Conservation (phyloP, 2,329 filamentous ascomycete genomes). For the Epichloe scottii region DNA sequence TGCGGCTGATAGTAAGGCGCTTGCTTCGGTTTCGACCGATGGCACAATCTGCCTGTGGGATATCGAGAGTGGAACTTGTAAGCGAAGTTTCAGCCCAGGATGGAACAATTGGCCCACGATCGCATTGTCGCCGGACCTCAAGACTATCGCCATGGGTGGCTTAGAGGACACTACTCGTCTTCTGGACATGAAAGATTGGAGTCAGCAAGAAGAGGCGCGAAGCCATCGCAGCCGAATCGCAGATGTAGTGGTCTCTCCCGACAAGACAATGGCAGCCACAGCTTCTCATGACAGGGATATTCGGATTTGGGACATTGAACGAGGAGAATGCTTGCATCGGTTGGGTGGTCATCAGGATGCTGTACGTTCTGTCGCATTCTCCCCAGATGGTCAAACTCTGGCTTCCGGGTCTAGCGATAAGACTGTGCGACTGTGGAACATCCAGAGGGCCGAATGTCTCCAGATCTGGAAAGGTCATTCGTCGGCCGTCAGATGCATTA, state of each 20-base stretch:
- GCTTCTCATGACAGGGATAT: constrained; percentile 7
- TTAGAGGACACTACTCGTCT: constrained; percentile 7
- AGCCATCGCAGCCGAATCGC: constrained; percentile 7
- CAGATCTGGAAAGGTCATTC: constrained; percentile 12
- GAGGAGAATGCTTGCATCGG: constrained; percentile 4
- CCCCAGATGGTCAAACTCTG: constrained; percentile 4
- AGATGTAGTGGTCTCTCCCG: constrained; percentile 6
- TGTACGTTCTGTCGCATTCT: constrained; percentile 5
- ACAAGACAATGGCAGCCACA: constrained; percentile 5
- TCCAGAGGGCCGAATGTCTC: constrained; percentile 2
- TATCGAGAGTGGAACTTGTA: constrained; percentile 6
- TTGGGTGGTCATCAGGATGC: constrained; percentile 5
- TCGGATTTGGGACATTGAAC: constrained; percentile 7
- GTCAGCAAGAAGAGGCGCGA: constrained; percentile 2
- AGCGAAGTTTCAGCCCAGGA: constrained; percentile 7
- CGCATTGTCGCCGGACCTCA: constrained; percentile 7
- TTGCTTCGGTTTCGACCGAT: constrained; percentile 6
- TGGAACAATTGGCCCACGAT: constrained; percentile 9
- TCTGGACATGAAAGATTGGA: constrained; percentile 7
- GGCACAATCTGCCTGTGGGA: constrained; percentile 8
- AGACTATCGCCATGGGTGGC: constrained; percentile 7
- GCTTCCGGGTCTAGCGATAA: constrained; percentile 6
- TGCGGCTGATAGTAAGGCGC: constrained; percentile 6
- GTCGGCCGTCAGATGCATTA: constrained; percentile 4
- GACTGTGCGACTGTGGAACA: constrained; percentile 5